phyloP scores from a whole-genome alignment of 1,284 basidiomycete genomes.

The Fomitopsis schrenkii region DNA sequence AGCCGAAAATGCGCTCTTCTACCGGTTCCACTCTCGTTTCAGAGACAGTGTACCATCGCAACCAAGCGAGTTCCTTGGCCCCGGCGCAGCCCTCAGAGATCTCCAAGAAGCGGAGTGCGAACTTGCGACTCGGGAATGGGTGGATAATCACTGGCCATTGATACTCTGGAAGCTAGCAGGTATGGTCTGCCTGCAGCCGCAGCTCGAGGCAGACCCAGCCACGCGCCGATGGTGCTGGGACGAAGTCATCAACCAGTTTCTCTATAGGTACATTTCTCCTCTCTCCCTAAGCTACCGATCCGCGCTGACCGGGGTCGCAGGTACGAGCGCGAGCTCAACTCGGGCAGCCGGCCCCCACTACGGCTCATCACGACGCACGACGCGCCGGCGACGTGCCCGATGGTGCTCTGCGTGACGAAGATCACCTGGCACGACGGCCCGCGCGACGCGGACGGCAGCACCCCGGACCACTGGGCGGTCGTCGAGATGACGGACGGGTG shows the following conservation, averaged over 20 bases:
- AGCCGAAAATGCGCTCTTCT: slow-evolving; percentile 55
- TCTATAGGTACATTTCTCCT: slow-evolving; percentile 62
- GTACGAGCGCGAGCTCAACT: slow-evolving; percentile 87
- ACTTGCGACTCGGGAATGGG: slow-evolving; percentile 75
- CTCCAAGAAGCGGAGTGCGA: slow-evolving; percentile 50
- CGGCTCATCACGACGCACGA: slow-evolving; percentile 77
- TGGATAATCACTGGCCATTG: slow-evolving; percentile 87
- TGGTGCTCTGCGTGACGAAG: slow-evolving; percentile 82
- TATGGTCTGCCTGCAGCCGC: slow-evolving; percentile 71
- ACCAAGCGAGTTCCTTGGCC: slow-evolving; percentile 32
- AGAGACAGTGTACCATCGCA: neutral
- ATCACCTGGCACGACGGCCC: slow-evolving; percentile 46
- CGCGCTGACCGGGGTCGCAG: slow-evolving; percentile 34
- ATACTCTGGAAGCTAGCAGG: slow-evolving; percentile 95
- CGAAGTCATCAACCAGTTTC: slow-evolving; percentile 78
- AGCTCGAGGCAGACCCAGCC: slow-evolving; percentile 42
- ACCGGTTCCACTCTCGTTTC: slow-evolving; percentile 51
- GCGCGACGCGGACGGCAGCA: slow-evolving; percentile 35
- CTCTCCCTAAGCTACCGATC: neutral
- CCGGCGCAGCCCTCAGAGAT: slow-evolving; percentile 48
- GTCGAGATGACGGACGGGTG: slow-evolving; percentile 95
- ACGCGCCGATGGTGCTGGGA: slow-evolving; percentile 73
- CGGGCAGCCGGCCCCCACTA: slow-evolving; percentile 76
- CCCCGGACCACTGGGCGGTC: slow-evolving; percentile 41
- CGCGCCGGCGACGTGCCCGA: slow-evolving; percentile 63